phyloP scores from a whole-genome alignment of 2,329 filamentous ascomycete genomes.

The Thielaviopsis ethacetica region DNA sequence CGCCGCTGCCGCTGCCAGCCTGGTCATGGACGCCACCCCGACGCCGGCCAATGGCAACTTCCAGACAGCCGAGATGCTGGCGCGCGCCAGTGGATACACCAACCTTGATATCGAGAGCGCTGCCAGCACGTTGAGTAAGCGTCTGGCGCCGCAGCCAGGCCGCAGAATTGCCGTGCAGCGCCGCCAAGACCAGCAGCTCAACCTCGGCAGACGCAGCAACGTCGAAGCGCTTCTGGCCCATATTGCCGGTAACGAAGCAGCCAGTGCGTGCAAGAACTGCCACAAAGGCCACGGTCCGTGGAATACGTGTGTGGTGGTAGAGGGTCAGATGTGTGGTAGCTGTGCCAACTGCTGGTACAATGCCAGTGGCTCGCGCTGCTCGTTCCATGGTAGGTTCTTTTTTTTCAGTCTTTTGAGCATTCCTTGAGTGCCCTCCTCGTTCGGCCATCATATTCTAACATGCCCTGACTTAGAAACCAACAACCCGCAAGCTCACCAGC shows the following conservation, averaged over 20 bases:
- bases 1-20: slow-evolving; percentile 6
- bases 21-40: slow-evolving; percentile 5
- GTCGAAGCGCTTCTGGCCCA: slow-evolving; percentile 43
- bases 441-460: neutral
- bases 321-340: slow-evolving; percentile 43
- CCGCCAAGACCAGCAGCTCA: slow-evolving; percentile 35
- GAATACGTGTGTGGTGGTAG: slow-evolving; percentile 40
- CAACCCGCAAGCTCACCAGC: slow-evolving; percentile 23
- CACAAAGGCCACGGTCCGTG: slow-evolving; percentile 44
- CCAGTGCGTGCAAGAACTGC: slow-evolving; percentile 41
- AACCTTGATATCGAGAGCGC: slow-evolving; percentile 28
- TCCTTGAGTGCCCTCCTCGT: neutral
- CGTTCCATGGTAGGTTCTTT: slow-evolving; percentile 36
- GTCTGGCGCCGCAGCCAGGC: slow-evolving; percentile 32
- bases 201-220: slow-evolving; percentile 40
- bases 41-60: slow-evolving; percentile 2
- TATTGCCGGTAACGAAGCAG: slow-evolving; percentile 32
- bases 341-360: slow-evolving; percentile 51
- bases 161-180: slow-evolving; percentile 35
- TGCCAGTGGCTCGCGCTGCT: slow-evolving; percentile 41
- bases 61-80: slow-evolving; percentile 30
- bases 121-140: slow-evolving; percentile 34
- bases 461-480: slow-evolving; percentile 25
- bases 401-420: neutral
- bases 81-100: slow-evolving; percentile 29